Evolutionary conservation across 495 filamentous ascomycete genomes (phyloP), one percentile per base, ranked within the genome.

Genomic region (Trichoderma asperelloides): DNA sequence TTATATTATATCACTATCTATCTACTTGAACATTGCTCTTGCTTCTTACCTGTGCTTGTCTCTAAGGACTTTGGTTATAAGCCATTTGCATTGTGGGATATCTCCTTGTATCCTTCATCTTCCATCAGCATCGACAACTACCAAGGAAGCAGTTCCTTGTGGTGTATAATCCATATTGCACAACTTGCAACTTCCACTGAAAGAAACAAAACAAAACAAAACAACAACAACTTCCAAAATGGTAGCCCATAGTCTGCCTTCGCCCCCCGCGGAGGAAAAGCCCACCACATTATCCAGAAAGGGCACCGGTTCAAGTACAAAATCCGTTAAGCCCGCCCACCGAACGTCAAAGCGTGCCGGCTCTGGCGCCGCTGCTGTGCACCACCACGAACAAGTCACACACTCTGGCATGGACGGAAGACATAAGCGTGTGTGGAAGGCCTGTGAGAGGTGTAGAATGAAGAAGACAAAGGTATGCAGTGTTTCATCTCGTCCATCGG

Each of bases 351-450:
- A 75, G 66, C 70, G 73, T 68, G 68, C 74, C 18, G 65, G 69
- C 27, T 73, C 68, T 18, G 60, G 66, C 16, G 73, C 75, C 55
- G 76, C 70, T 16, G 70, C 75, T 16, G 65, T 71, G 65, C 76
- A 75, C 65, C 76, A 81, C 16, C 74, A 79, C 68, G 67, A 37
- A 66, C 71, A 64, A 69, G 72, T 68, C 69, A 70, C 37, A 70
- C 37, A 64, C 30, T 7, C 57, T 4, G 41, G 41, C 64, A 65
- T 65, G 64, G 82, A 86, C 68, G 82, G 76, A 64, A 78, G 82
- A 68, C 82, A 85, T 70, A 89, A 89, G 74, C 78, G 87, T 69
- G 87, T 89, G 43, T 88, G 87, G 80, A 89, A 88, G 75, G 87
- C 87, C 27, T 89, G 87, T 70, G 87, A 89, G 75, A 79, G 87